A percentile compares a stretch with the other conserved stretches of the same genome.
Conservation (phyloP, 768 basidiomycete species). For the Mycena venus region DNA sequence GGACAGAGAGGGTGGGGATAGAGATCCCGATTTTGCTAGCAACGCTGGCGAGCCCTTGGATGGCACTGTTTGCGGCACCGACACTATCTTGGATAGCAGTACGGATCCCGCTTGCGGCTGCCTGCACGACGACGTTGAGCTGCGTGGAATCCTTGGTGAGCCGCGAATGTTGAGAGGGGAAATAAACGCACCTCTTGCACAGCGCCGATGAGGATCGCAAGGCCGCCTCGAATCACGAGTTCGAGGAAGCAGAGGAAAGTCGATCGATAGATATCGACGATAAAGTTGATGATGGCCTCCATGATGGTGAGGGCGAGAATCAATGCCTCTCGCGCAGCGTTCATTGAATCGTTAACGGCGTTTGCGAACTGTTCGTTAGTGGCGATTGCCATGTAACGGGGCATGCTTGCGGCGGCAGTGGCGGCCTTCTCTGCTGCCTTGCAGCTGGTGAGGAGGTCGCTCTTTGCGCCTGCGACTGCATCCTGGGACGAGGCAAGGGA, state of each 20-base stretch:
- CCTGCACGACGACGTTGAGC: slow-evolving; percentile 80
- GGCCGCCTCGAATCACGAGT: slow-evolving; percentile 84
- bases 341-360: slow-evolving; percentile 83
- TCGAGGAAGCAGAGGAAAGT: slow-evolving; percentile 96
- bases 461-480: slow-evolving; percentile 78
- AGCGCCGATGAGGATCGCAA: slow-evolving; percentile 85
- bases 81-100: slow-evolving; percentile 82
- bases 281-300: slow-evolving; percentile 92
- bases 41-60: slow-evolving; percentile 68
- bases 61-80: slow-evolving; percentile 73
- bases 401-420: slow-evolving; percentile 86
- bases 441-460: slow-evolving; percentile 85
- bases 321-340: slow-evolving; percentile 81
- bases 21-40: slow-evolving; percentile 81
- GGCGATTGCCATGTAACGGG: slow-evolving; percentile 88
- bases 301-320: slow-evolving; percentile 83
- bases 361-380: slow-evolving; percentile 85
- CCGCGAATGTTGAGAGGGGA: not conserved
- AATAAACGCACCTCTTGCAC: slow-evolving; percentile 78
- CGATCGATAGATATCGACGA: slow-evolving; percentile 92
- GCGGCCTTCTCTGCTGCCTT: slow-evolving; percentile 88
- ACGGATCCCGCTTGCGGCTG: slow-evolving; percentile 70
- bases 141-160: slow-evolving; percentile 41
- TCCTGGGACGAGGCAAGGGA: slow-evolving; percentile 79
- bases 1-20: slow-evolving; percentile 76